Evolutionary conservation across 768 basidiomycete species (phyloP).

Genomic region (Cubamyces lactineus): DNA sequence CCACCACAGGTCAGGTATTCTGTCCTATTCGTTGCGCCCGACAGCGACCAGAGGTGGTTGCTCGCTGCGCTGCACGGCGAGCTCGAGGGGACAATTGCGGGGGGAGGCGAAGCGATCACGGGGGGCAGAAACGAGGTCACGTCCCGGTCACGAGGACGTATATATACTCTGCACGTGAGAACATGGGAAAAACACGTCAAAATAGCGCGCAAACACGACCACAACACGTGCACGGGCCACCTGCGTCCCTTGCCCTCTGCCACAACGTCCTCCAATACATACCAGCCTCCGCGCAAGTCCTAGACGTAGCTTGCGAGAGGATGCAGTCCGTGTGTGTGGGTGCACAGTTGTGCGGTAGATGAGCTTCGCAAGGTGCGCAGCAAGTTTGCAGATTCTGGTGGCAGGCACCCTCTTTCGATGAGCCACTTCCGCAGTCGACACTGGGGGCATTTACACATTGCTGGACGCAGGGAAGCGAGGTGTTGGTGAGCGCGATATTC

Average conservation of each 20-base stretch:
- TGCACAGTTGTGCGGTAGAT: no score
- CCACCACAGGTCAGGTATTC: background rate
- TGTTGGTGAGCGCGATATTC: background rate
- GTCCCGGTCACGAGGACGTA: conserved; percentile 44
- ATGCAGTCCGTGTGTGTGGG: no score
- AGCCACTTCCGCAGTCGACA: background rate
- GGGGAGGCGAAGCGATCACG: conserved; percentile 43
- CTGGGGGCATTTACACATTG: background rate
- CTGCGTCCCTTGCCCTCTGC: background rate
- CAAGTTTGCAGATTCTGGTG: no score
- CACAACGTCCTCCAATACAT: no score
- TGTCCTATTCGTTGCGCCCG: conserved; percentile 5
- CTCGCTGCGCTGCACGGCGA: conserved; percentile 23
- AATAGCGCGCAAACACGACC: conserved; percentile 37
- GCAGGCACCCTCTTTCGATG: background rate
- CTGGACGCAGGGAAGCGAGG: background rate
- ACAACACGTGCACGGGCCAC: conserved; percentile 28
- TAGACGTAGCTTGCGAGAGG: no score
- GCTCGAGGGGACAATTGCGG: conserved; percentile 25
- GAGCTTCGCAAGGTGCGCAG: no score
- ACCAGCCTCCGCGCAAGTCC: no score
- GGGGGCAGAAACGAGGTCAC: conserved; percentile 45
- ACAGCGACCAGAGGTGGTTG: conserved; percentile 15
- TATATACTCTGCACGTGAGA: conserved; percentile 39
- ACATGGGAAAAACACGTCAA: conserved; percentile 29